These are phyloP conservation scores for Trichoderma sp. DNA, from an alignment of 2,329 filamentous ascomycete genomes.

Conservation along the genomic window DNA sequence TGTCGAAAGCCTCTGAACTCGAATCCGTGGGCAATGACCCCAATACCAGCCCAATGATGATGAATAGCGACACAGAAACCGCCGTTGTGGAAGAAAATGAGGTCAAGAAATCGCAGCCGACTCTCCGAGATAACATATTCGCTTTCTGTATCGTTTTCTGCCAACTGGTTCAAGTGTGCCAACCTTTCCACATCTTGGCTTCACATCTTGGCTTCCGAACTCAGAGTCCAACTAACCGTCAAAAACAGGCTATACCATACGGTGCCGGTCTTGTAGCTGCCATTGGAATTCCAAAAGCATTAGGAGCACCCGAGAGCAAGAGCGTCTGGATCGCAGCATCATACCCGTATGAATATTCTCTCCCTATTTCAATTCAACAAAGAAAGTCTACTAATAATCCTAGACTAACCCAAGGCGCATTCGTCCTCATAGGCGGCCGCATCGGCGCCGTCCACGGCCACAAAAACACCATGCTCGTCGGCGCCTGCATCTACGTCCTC, in stretches of 20 bases:
- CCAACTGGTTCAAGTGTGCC: not conserved
- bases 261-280: not conserved
- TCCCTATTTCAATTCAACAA: not conserved
- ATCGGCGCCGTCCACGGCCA: constrained; percentile 54
- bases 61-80: not conserved
- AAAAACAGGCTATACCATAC: not conserved
- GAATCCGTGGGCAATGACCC: not conserved
- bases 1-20: not conserved
- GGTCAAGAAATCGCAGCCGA: not conserved
- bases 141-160: not conserved
- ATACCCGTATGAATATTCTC: not conserved
- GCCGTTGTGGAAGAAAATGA: not conserved
- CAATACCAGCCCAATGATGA: not conserved
- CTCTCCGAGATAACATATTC: not conserved
- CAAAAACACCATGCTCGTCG: constrained; percentile 45
- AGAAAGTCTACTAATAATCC: not conserved
- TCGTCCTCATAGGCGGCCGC: constrained; percentile 52
- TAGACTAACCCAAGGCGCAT: constrained; percentile 51
- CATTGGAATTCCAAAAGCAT: not conserved
- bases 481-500: constrained; percentile 41
- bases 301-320: not conserved
- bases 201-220: not conserved
- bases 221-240: not conserved
- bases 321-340: not conserved
- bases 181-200: not conserved